These are phyloP conservation scores for Juglanconis oblonga DNA, from an alignment of 2,329 filamentous ascomycete species.

Conservation along the genomic window DNA sequence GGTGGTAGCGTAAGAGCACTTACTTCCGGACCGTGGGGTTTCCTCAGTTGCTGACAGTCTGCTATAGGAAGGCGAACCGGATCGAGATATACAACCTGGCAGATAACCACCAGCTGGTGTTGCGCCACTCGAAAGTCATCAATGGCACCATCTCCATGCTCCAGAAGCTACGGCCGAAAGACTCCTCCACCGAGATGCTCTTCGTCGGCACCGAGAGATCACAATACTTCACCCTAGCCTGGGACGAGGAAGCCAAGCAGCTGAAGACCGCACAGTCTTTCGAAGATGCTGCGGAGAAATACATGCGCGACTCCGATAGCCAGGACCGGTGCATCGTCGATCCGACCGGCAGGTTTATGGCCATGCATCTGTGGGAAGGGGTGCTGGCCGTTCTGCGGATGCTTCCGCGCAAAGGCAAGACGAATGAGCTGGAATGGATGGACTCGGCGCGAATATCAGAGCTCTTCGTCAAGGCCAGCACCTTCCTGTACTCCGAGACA, in stretches of 20 bases:
- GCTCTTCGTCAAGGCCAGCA: constrained; percentile 57
- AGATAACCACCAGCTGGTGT: constrained; percentile 56
- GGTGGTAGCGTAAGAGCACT: constrained; percentile 72
- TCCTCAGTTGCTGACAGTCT: constrained; percentile 26
- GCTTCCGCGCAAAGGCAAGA: constrained; percentile 41
- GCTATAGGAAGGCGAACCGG: constrained; percentile 72
- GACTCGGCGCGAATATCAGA: constrained; percentile 57
- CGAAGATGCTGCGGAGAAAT: constrained; percentile 53
- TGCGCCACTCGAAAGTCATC: constrained; percentile 67
- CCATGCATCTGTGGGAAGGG: constrained; percentile 59
- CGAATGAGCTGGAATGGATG: constrained; percentile 44
- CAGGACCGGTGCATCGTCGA: constrained; percentile 83
- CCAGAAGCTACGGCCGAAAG: constrained; percentile 71
- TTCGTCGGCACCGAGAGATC: constrained; percentile 90
- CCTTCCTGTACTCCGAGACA: constrained; percentile 56
- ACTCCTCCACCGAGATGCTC: constrained; percentile 75
- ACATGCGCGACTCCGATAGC: constrained; percentile 75
- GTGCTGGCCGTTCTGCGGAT: constrained; percentile 55
- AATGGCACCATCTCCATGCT: constrained; percentile 88
- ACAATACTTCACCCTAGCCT: constrained; percentile 86
- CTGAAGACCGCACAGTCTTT: constrained; percentile 52
- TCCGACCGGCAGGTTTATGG: constrained; percentile 64
- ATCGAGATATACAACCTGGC: constrained; percentile 77
- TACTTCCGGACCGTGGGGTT: not conserved
- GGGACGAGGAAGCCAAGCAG: constrained; percentile 60